Base-by-base conservation (phyloP, 345 rosid species). In the Dimocarpus longan region DNA sequence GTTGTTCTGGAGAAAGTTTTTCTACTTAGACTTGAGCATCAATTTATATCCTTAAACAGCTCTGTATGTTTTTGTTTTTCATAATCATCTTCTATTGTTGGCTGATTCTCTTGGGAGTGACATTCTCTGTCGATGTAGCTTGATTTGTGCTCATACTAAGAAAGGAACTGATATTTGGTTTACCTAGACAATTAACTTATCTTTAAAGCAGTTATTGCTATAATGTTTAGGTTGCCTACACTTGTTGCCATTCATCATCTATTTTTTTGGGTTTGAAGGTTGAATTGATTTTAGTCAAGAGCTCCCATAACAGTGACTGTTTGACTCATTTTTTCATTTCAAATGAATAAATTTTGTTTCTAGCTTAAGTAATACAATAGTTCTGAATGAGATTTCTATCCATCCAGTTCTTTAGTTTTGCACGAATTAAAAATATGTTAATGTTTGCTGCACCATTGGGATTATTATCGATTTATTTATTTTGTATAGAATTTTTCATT, bases 311-410 rank as follows among this genome's bases (percentile, higher is more conserved):
- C 42, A 13, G 43, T 26, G 13, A 26, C 66, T 22, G 13, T 62
- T 62, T 62, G 66, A 18, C 37, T 62, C n/a, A 11, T 21, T 46
- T 5, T 44, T 69, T 42, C 2, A 10, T 42, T 44, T 70, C 62
- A 65, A 22, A 70, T 70, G 40, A 9, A 62, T 40, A 42, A 37
- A 10, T 22, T 40, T 46, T 68, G 54, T 42, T 68, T 21, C 3
- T 6, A 11, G 54, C 74, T 42, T 4, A 28, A 65, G 10, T 66
- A 44, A 54, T 24, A 40, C 15, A 39, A 69, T 68, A 21, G 66
- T 44, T 56, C 54, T 68, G 65, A 21, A 67, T 37, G 73, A 67
- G 68, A 19, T 74, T 48, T 80, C 67, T 75, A 59, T 74, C 39
- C 28, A 5, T 11, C 28, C 24, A 10, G 64, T 18, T n/a, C 19